Evolutionary conservation across 2,329 filamentous ascomycete species (phyloP), one percentile per base, ranked within the genome.

Genomic region (Fonsecaea nubica): DNA sequence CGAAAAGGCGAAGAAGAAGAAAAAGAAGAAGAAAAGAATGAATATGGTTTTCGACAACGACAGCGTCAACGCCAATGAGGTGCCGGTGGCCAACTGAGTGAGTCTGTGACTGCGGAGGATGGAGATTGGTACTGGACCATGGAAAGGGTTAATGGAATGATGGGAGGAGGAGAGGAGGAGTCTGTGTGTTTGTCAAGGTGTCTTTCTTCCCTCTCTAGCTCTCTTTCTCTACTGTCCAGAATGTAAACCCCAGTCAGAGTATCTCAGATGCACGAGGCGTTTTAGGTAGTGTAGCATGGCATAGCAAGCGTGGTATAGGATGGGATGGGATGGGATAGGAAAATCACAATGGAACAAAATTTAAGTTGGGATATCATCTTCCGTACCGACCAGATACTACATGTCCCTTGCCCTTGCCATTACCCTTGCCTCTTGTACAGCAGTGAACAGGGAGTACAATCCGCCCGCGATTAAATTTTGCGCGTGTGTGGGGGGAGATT

Each of bases 261-360:
- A 81, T 89, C 6, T 89, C 83, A n/a, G 80, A 86, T 86, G 0
- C 82, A 83, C 60, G 80, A 80, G 64, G 80, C 81, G 66, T 25
- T 25, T 84, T 84, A 2, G 76, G 52, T 52, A 48, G 36, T 25
- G 25, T 25, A 25, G 25, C 25, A 25, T 1, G 25, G 25, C 25
- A 25, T 54, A 38, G 36, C 36, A 8, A 38, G 13, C 36, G 25
- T 25, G 25, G 25, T 25, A 25, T 25, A 25, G 25, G 25, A 25
- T 25, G 25, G 21, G 21, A 25, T 25, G 2, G 21, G 21, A 25
- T 25, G 21, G 25, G 25, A 25, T 25, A 25, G 25, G 25, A 25
- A 25, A 25, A 25, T 25, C 25, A 25, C 25, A 25, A 25, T 25
- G 25, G 25, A 25, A 25, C 25, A 25, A 25, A 25, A 25, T 2